Conservation (phyloP, 2,329 filamentous ascomycete species). For the Aspergillus hiratsukae region DNA sequence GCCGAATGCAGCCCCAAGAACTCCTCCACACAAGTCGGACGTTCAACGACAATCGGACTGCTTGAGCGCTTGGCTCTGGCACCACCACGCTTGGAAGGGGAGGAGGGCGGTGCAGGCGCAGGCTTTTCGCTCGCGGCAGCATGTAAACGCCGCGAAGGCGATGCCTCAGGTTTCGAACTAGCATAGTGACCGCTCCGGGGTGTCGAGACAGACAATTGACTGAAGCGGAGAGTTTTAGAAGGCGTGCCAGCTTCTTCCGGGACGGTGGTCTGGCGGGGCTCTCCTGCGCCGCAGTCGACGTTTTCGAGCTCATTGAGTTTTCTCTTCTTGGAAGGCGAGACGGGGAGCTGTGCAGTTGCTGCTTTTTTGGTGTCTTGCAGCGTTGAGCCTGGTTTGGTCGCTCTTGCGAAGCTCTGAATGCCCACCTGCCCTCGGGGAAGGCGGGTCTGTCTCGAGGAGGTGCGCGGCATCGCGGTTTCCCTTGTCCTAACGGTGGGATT, state of each 20-base stretch:
- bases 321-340: slow-evolving; percentile 38
- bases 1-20: slow-evolving; percentile 61
- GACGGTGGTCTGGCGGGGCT: slow-evolving; percentile 2
- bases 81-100: slow-evolving; percentile 23
- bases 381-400: slow-evolving; percentile 38
- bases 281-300: slow-evolving; percentile 23
- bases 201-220: slow-evolving; percentile 28
- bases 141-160: background rate
- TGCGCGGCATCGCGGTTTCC: slow-evolving; percentile 30
- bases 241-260: slow-evolving; percentile 22
- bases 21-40: slow-evolving; percentile 39
- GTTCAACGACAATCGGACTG: slow-evolving; percentile 6
- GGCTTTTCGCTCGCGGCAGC: background rate
- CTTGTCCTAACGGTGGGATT: slow-evolving; percentile 9
- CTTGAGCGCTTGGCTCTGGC: slow-evolving; percentile 19
- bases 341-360: slow-evolving; percentile 18
- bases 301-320: slow-evolving; percentile 33
- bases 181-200: slow-evolving; percentile 28
- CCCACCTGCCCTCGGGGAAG: slow-evolving; percentile 35
- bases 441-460: slow-evolving; percentile 26
- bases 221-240: slow-evolving; percentile 32
- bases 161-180: slow-evolving; percentile 8
- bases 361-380: slow-evolving; percentile 28
- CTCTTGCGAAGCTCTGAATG: slow-evolving; percentile 42
- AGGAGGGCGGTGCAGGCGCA: slow-evolving; percentile 12